These are phyloP conservation scores for Globisporangium nodosum DNA, from an alignment of 352 stramenopile species.

Conservation along the genomic window DNA sequence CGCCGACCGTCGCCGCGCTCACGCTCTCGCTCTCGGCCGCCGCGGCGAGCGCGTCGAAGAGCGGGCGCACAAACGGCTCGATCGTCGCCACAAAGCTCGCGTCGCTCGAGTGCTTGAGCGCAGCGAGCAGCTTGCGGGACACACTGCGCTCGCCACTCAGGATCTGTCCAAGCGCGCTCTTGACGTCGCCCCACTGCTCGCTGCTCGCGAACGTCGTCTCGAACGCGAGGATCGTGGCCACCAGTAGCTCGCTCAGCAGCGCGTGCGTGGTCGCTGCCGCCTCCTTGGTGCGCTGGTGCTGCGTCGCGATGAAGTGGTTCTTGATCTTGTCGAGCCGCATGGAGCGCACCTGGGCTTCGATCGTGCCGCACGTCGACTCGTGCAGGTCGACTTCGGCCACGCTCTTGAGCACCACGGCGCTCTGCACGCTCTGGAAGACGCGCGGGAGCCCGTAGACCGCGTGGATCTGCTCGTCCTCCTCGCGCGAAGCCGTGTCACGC, in stretches of 20 bases:
- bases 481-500: slow-evolving; percentile 7
- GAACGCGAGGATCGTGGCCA: slow-evolving; percentile 54
- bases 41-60: slow-evolving; percentile 6
- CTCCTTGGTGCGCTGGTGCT: slow-evolving; percentile 13
- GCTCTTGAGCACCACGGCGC: slow-evolving; percentile 45
- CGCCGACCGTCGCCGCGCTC: slow-evolving; percentile 27
- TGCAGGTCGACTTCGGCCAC: slow-evolving; percentile 57
- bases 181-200: slow-evolving; percentile 22
- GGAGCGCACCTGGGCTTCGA: slow-evolving; percentile 44
- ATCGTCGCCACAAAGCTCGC: slow-evolving; percentile 8
- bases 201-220: slow-evolving; percentile 27
- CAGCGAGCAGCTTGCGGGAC: slow-evolving; percentile 1
- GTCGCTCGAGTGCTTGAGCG: slow-evolving; percentile 15
- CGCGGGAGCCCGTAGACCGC: slow-evolving; percentile 40
- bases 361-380: slow-evolving; percentile 47
- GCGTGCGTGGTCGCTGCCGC: slow-evolving; percentile 17
- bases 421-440: slow-evolving; percentile 55
- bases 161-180: slow-evolving; percentile 8
- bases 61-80: slow-evolving; percentile 9
- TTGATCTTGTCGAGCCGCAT: slow-evolving; percentile 47
- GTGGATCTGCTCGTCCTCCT: slow-evolving; percentile 42
- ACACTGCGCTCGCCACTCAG: neutral
- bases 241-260: slow-evolving; percentile 40
- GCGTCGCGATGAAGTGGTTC: slow-evolving; percentile 27
- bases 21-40: neutral